These are phyloP conservation scores for Jacaranda copaia DNA, from an alignment of 257 asterid genomes.

Conservation along the genomic window DNA sequence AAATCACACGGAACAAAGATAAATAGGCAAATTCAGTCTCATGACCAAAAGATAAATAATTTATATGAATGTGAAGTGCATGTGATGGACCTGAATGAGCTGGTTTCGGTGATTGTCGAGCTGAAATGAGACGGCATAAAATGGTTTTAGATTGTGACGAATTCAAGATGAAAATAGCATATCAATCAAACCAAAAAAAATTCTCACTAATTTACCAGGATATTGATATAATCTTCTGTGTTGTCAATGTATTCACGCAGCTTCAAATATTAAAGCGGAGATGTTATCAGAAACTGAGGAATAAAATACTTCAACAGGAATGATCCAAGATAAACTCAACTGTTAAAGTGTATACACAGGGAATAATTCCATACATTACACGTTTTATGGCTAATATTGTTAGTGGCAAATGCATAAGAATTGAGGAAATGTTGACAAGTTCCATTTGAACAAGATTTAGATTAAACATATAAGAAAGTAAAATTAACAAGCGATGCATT, in stretches of 20 bases:
- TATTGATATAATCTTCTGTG: constrained; percentile 95
- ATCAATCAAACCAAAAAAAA: neutral
- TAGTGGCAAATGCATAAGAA: too few species aligned
- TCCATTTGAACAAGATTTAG: neutral
- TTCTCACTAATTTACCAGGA: constrained; percentile 62
- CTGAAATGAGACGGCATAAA: constrained; percentile 46
- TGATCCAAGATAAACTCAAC: too few species aligned
- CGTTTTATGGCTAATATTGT: too few species aligned
- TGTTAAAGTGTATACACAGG: too few species aligned
- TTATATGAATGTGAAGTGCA: neutral
- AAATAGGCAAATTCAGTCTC: neutral
- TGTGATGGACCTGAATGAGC: constrained; percentile 78
- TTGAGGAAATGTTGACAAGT: too few species aligned
- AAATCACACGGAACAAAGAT: neutral
- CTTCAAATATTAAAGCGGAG: constrained; percentile 46
- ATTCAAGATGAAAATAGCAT: neutral
- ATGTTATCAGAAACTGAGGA: neutral
- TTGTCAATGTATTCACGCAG: constrained; percentile 89
- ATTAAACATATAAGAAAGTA: neutral
- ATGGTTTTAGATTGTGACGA: constrained; percentile 23
- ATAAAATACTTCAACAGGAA: neutral
- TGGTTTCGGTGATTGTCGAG: constrained; percentile 97
- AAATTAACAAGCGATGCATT: constrained; percentile 1
- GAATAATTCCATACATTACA: too few species aligned
- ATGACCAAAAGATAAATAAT: neutral